phyloP scores from a whole-genome alignment of 345 rosid species.

The Corymbia maculata region DNA sequence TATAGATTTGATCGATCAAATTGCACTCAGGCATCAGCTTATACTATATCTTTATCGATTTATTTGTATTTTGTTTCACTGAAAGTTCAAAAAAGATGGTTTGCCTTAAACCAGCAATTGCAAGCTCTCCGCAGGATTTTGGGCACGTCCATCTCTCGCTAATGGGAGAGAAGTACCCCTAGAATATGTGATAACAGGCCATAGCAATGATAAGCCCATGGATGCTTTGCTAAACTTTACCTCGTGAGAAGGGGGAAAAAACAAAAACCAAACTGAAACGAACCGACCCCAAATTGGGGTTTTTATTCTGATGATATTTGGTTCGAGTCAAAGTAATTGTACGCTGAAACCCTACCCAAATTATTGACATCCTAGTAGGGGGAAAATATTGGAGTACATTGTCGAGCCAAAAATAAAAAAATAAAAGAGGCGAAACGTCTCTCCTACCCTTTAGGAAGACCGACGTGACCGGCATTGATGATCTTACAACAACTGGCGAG shows the following conservation, averaged over 20 bases:
- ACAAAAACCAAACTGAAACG: not conserved
- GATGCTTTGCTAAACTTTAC: not conserved
- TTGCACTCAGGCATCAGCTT: not conserved
- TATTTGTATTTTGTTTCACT: not conserved
- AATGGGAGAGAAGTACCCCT: not conserved
- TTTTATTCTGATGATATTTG: fast-evolving
- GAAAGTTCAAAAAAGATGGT: not conserved
- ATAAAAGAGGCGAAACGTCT: not conserved
- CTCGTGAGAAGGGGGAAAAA: not conserved
- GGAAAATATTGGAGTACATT: not conserved
- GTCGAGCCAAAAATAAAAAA: not conserved
- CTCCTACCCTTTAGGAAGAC: not conserved
- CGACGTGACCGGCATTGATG: not conserved
- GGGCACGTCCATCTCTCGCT: not conserved
- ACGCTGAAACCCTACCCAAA: not conserved
- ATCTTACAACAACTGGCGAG: not conserved
- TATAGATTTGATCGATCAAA: too few relatives aligned
- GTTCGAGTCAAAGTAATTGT: not conserved
- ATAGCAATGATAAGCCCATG: not conserved
- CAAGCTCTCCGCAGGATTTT: not conserved
- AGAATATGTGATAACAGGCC: not conserved
- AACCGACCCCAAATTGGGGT: fast-evolving
- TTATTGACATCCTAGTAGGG: not conserved
- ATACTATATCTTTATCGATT: not conserved
- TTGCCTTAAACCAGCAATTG: not conserved